phyloP scores from a whole-genome alignment of 192 early-diverging fungal species.

The Anaeromyces robustus region DNA sequence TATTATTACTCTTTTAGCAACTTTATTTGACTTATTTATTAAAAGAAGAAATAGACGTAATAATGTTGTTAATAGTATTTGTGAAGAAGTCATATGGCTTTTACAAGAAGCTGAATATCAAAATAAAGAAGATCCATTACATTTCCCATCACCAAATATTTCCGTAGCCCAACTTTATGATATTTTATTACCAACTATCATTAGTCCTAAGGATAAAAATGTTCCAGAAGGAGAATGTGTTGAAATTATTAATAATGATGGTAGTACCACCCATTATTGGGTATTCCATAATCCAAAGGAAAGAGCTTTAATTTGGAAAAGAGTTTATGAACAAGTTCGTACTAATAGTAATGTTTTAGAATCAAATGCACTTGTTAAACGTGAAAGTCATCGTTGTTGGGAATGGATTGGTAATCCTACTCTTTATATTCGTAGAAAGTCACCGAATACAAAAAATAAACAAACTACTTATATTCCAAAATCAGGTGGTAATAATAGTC shows the following conservation, averaged over 20 bases:
- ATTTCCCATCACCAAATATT: not conserved
- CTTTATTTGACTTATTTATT: not conserved
- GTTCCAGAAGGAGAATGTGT: not conserved
- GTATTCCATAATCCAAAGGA: not conserved
- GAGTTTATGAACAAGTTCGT: not conserved
- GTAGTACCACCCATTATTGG: not conserved
- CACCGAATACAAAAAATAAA: not conserved
- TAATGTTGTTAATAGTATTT: not conserved
- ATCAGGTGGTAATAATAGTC: not conserved
- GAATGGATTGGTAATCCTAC: not conserved
- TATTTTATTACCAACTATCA: not conserved
- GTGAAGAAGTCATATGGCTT: not conserved
- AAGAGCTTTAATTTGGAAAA: not conserved
- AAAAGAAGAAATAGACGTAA: not conserved
- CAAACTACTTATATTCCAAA: not conserved
- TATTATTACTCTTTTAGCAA: not conserved
- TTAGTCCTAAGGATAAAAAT: not conserved
- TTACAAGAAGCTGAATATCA: not conserved
- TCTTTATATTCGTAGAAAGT: not conserved
- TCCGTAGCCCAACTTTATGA: not conserved
- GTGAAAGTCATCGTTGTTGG: not conserved
- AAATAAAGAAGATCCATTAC: not conserved
- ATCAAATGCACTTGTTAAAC: not conserved
- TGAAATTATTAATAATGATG: not conserved
- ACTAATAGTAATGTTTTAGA: not conserved